Conservation (phyloP, 208 protist species). For the Acanthamoeba lenticulata region DNA sequence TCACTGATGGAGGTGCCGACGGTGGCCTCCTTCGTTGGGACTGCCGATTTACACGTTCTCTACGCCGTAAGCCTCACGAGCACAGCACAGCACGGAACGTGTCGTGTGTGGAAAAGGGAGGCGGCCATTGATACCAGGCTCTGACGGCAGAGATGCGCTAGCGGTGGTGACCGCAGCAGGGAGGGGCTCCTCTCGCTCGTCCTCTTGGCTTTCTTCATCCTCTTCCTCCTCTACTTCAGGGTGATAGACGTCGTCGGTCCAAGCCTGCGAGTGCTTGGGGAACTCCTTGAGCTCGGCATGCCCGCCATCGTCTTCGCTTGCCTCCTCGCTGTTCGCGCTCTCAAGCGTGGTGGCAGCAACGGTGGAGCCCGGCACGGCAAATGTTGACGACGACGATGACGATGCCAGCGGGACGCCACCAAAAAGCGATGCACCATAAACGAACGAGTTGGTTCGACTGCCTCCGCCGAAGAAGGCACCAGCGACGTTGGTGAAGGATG, state of each 20-base stretch:
- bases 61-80: no score
- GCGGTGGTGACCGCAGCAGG: background rate
- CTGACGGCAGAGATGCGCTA: background rate
- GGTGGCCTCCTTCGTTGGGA: background rate
- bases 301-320: background rate
- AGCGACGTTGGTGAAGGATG: background rate
- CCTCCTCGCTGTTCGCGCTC: background rate
- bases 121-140: no score
- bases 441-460: background rate
- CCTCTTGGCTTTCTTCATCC: background rate
- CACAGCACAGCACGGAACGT: no score
- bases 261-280: slow-evolving; percentile 12
- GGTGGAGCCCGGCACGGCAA: background rate
- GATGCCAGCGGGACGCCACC: no score
- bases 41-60: background rate
- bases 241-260: background rate
- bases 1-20: background rate
- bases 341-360: background rate
- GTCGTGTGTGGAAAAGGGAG: no score
- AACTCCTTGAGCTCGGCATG: background rate
- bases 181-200: background rate
- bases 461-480: background rate
- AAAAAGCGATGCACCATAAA: background rate
- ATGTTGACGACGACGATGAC: background rate
- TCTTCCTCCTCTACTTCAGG: background rate